Evolutionary conservation across 805 yeast genomes (phyloP).

Genomic region (Starmerella bombicola): DNA sequence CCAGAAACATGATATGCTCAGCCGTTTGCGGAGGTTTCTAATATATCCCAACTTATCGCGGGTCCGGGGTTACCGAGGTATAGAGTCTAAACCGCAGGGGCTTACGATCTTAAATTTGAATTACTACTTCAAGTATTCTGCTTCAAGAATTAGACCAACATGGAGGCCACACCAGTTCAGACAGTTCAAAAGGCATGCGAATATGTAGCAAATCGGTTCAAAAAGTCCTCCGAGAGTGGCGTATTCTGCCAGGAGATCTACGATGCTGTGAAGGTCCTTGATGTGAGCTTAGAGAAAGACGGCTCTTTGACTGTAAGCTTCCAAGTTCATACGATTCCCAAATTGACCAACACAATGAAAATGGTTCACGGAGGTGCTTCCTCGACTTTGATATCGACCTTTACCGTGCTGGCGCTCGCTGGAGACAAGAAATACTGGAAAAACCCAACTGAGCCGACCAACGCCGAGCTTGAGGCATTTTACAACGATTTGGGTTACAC

Average conservation of each 20-base stretch:
- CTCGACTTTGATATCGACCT: conserved; percentile 25
- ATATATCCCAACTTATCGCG: no score
- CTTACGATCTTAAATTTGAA: no score
- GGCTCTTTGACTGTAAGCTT: conserved; percentile 18
- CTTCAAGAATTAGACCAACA: no score
- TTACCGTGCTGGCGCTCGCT: conserved; percentile 21
- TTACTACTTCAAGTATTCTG: no score
- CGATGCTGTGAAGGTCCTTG: conserved; percentile 9
- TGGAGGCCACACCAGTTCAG: not conserved
- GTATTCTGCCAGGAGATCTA: conserved; percentile 17
- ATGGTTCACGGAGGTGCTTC: conserved; percentile 29
- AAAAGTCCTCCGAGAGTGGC: conserved; percentile 2
- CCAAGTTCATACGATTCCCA: conserved; percentile 16
- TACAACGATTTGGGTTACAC: conserved; percentile 21
- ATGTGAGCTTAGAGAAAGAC: conserved; percentile 13
- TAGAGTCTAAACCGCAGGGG: no score
- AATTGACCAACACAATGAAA: conserved; percentile 20
- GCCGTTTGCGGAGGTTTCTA: no score
- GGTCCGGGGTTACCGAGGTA: no score
- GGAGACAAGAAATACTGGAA: conserved; percentile 24
- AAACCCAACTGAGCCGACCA: conserved; percentile 8
- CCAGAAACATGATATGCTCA: no score
- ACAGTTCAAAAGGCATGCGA: conserved; percentile 10
- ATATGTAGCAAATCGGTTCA: conserved; percentile 7
- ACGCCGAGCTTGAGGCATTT: conserved; percentile 16